Conservation (phyloP, 257 asterid species). For the Nicotiana obtusifolia region DNA sequence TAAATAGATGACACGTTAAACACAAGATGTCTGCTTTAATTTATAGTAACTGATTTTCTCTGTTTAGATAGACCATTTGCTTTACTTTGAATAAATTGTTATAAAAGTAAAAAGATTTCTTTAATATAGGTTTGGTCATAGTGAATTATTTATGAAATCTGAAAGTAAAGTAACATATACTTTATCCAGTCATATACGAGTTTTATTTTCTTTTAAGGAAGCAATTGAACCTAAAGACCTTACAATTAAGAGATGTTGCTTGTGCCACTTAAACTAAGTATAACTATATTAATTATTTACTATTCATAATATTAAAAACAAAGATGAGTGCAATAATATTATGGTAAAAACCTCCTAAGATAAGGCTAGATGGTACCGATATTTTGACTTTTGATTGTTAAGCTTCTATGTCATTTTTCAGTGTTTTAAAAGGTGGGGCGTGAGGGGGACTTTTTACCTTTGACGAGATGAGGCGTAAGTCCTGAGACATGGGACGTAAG, state of each 20-base stretch:
- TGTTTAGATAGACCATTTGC: too few species aligned
- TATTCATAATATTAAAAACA: neutral
- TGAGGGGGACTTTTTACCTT: too few species aligned
- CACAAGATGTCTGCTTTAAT: too few species aligned
- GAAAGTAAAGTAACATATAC: neutral
- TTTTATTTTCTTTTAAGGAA: neutral
- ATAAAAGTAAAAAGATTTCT: too few species aligned
- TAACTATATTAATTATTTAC: neutral
- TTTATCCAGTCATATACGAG: neutral
- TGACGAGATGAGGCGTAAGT: too few species aligned
- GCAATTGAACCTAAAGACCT: neutral
- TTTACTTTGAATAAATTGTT: too few species aligned
- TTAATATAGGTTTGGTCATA: neutral
- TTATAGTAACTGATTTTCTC: too few species aligned
- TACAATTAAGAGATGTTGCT: neutral
- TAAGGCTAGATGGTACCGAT: neutral
- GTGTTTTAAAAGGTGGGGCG: too few species aligned
- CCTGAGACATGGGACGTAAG: too few species aligned
- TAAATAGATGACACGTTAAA: neutral
- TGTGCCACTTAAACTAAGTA: neutral
- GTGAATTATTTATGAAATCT: neutral
- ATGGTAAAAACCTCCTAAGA: neutral
- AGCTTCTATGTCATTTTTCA: neutral
- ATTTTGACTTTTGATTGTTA: neutral
- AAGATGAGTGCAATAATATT: neutral